phyloP scores from a whole-genome alignment of 1,284 basidiomycete species.

The Phellopilus nigrolimitatus region DNA sequence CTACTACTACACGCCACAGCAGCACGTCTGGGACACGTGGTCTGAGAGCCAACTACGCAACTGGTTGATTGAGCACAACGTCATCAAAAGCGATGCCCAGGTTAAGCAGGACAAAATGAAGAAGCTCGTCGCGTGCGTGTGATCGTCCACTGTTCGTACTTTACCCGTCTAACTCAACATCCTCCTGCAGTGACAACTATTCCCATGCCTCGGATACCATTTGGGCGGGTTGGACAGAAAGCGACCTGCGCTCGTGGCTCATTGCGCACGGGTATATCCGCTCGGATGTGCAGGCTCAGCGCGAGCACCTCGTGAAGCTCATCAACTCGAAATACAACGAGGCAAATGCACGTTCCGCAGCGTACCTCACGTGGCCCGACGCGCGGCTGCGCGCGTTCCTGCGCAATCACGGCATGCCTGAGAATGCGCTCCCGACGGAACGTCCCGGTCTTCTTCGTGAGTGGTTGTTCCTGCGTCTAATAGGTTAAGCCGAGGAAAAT shows the following conservation, averaged over 20 bases:
- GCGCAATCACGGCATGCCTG: constrained; percentile 65
- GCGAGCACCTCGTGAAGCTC: constrained; percentile 66
- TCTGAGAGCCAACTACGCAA: constrained; percentile 57
- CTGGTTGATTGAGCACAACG: constrained; percentile 70
- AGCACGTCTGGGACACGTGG: constrained; percentile 70
- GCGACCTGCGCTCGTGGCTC: constrained; percentile 74
- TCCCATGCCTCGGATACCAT: constrained; percentile 60
- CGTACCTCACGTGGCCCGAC: constrained; percentile 86
- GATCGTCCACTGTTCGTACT: background rate
- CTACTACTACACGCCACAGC: constrained; percentile 63
- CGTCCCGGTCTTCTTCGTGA: constrained; percentile 70
- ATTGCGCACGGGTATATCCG: constrained; percentile 71
- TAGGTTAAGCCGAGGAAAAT: too few relatives aligned
- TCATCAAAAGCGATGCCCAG: constrained; percentile 69
- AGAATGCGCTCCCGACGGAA: constrained; percentile 55
- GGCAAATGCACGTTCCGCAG: constrained; percentile 39
- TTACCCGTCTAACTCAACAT: background rate
- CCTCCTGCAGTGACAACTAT: constrained; percentile 64
- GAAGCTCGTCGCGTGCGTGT: constrained; percentile 58
- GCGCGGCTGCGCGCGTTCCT: constrained; percentile 82
- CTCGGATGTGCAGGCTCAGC: constrained; percentile 58
- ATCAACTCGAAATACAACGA: constrained; percentile 60
- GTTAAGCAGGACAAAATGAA: constrained; percentile 71
- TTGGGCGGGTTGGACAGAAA: constrained; percentile 75
- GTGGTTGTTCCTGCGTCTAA: constrained; percentile 23